Evolutionary conservation across 441 rosid genomes (phyloP).

Genomic region (Kokia cookei): DNA sequence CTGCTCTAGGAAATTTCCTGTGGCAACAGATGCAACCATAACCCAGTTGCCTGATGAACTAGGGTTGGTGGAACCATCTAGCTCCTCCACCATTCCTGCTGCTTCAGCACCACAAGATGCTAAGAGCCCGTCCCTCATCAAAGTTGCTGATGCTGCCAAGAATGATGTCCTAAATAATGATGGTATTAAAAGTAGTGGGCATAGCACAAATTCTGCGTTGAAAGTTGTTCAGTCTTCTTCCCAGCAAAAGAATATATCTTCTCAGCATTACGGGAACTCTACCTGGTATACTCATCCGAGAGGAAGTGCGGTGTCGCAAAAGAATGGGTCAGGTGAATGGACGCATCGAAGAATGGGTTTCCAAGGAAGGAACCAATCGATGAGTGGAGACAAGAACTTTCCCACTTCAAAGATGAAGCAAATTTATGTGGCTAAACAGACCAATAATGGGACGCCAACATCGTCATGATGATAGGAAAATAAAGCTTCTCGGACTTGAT

Average conservation of each 20-base stretch:
- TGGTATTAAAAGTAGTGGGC: constrained; percentile 20
- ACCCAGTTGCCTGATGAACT: constrained; percentile 51
- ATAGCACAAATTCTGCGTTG: constrained; percentile 23
- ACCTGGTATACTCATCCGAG: constrained; percentile 43
- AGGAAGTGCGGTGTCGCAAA: constrained; percentile 37
- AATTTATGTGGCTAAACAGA: constrained; percentile 97
- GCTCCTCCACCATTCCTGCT: constrained; percentile 31
- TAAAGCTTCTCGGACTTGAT: not conserved
- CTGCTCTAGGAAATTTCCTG: constrained; percentile 23
- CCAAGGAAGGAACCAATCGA: constrained; percentile 69
- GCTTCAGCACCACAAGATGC: constrained; percentile 26
- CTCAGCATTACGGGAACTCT: constrained; percentile 41
- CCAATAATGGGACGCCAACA: constrained; percentile 32
- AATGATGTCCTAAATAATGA: constrained; percentile 18
- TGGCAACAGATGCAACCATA: constrained; percentile 30
- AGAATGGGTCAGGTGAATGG: constrained; percentile 48
- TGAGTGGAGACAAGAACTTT: constrained; percentile 56
- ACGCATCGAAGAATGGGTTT: constrained; percentile 61
- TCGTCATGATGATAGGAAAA: constrained; percentile 17
- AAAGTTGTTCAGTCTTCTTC: constrained; percentile 28
- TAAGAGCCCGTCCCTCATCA: constrained; percentile 29
- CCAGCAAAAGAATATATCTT: constrained; percentile 47
- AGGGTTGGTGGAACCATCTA: constrained; percentile 50
- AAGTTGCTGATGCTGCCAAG: constrained; percentile 30
- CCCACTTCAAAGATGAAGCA: constrained; percentile 70